These are phyloP conservation scores for Ustilago hordei DNA, from an alignment of 1,284 basidiomycete genomes.

Conservation along the genomic window DNA sequence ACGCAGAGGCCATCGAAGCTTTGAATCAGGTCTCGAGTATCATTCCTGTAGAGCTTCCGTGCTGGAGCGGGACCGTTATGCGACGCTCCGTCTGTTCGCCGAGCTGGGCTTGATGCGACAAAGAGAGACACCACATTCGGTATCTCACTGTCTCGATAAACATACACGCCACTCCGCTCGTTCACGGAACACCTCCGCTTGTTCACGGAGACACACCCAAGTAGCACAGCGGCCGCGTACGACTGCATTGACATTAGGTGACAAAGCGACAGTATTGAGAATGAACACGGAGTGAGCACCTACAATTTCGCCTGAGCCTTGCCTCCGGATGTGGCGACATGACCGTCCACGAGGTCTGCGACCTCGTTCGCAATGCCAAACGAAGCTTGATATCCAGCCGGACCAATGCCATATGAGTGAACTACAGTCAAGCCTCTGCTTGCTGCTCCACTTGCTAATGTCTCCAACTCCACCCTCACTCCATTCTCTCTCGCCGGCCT, in stretches of 20 bases:
- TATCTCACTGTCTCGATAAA: no score
- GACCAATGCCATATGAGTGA: conserved; percentile 61
- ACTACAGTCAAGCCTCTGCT: conserved; percentile 35
- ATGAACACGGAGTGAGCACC: not conserved
- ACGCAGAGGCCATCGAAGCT: not conserved
- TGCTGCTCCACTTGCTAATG: not conserved
- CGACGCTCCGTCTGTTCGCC: no score
- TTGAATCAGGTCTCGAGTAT: no score
- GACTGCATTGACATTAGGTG: not conserved
- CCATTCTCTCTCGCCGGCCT: conserved; percentile 56
- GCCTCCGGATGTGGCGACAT: not conserved
- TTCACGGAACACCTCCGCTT: no score
- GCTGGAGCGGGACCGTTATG: no score
- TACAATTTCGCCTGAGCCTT: not conserved
- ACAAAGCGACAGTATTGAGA: no score
- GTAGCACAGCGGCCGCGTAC: not conserved
- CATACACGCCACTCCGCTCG: no score
- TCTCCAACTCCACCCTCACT: conserved; percentile 51
- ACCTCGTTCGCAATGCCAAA: conserved; percentile 66
- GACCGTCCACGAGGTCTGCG: conserved; percentile 42
- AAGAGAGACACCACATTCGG: no score
- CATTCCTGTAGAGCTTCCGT: no score
- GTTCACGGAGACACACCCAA: not conserved
- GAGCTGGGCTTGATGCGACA: no score
- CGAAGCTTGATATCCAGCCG: conserved; percentile 63